A percentile compares a stretch with the other conserved stretches of the same genome.
phyloP scores from a whole-genome alignment of 306 rosid species.

The Oemleria cerasiformis region DNA sequence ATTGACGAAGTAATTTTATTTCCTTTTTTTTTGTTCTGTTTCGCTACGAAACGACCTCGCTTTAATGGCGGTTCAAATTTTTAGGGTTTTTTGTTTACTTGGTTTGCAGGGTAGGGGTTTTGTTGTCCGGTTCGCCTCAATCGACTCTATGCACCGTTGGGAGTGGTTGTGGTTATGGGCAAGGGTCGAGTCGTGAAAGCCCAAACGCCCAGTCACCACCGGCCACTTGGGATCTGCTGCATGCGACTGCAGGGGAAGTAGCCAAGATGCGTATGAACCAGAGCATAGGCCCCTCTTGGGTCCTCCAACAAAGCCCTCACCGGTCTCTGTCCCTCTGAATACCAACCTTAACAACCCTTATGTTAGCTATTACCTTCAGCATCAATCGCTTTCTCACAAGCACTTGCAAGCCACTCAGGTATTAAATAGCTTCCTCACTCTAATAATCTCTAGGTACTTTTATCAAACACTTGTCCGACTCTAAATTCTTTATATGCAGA shows the following conservation, averaged over 20 bases:
- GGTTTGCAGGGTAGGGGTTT: conserved; percentile 25
- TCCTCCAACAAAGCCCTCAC: conserved; percentile 33
- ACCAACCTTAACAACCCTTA: conserved; percentile 22
- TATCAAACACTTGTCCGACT: not conserved
- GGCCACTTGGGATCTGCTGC: conserved; percentile 63
- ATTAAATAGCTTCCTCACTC: not conserved
- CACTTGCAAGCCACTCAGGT: conserved; percentile 55
- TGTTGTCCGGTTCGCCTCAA: conserved; percentile 50
- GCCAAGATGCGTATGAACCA: conserved; percentile 50
- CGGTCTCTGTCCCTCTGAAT: conserved; percentile 22
- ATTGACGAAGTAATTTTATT: not conserved
- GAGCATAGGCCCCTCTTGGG: conserved; percentile 20
- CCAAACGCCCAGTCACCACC: conserved; percentile 42
- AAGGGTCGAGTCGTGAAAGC: conserved; percentile 55
- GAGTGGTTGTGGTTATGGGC: conserved; percentile 43
- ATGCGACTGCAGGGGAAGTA: conserved; percentile 65
- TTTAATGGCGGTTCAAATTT: not conserved
- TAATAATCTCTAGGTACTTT: no score
- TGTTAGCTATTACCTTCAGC: conserved; percentile 27
- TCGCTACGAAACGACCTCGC: not conserved
- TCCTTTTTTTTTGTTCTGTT: no score
- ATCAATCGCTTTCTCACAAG: conserved; percentile 39
- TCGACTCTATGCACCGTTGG: conserved; percentile 57
- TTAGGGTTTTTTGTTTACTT: not conserved
- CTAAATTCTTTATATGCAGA: not conserved